These are phyloP conservation scores for Salix suchowensis DNA, from an alignment of 345 rosid species.

Conservation along the genomic window DNA sequence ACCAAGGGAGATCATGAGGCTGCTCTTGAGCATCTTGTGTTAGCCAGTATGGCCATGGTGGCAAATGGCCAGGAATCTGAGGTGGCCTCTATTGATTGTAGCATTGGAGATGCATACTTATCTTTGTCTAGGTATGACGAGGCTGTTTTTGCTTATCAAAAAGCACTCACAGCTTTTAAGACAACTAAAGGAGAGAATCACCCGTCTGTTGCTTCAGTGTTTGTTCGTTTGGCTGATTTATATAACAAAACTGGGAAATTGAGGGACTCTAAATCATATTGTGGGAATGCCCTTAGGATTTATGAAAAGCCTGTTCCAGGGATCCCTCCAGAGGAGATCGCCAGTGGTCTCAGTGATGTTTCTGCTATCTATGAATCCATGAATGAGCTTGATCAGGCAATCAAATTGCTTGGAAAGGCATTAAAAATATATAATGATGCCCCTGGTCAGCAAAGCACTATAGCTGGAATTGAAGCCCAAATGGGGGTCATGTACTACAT, in stretches of 20 bases:
- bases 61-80: slow-evolving; percentile 61
- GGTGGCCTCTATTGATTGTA: slow-evolving; percentile 81
- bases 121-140: slow-evolving; percentile 83
- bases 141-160: slow-evolving; percentile 81
- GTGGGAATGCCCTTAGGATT: slow-evolving; percentile 74
- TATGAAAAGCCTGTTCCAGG: slow-evolving; percentile 55
- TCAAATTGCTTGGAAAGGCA: slow-evolving; percentile 63
- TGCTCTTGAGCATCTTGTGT: slow-evolving; percentile 87
- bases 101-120: slow-evolving; percentile 87
- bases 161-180: slow-evolving; percentile 71
- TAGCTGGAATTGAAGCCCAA: slow-evolving; percentile 91
- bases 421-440: slow-evolving; percentile 50
- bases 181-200: slow-evolving; percentile 75
- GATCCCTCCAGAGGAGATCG: slow-evolving; percentile 70
- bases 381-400: slow-evolving; percentile 67
- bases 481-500: slow-evolving; percentile 87
- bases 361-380: slow-evolving; percentile 82
- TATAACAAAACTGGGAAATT: slow-evolving; percentile 73
- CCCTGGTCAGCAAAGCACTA: slow-evolving; percentile 70
- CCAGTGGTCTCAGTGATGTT: slow-evolving; percentile 74
- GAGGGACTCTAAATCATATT: slow-evolving; percentile 75
- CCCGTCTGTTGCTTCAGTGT: slow-evolving; percentile 73
- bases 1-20: slow-evolving; percentile 77
- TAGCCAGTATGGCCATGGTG: slow-evolving; percentile 92
- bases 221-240: slow-evolving; percentile 78